Conservation (phyloP, 805 yeast species). For the Candida hispaniensis region DNA sequence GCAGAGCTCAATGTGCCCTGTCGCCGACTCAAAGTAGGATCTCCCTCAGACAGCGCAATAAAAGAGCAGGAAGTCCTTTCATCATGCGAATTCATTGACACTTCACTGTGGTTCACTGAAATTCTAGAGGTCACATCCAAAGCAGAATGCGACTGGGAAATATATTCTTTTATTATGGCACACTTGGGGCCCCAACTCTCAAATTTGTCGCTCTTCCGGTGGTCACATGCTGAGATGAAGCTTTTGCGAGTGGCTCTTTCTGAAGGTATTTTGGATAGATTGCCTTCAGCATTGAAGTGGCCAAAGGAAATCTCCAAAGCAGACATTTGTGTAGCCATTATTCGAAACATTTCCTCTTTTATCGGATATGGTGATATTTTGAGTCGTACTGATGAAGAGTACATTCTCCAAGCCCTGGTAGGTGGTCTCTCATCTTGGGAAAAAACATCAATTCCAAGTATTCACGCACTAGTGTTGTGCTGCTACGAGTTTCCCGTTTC, state of each 20-base stretch:
- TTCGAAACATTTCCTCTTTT: constrained; percentile 51
- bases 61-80: too few relatives aligned
- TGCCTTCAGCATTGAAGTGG: constrained; percentile 26
- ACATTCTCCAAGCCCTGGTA: constrained; percentile 45
- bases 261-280: constrained; percentile 38
- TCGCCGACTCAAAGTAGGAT: constrained; percentile 19
- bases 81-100: constrained; percentile 36
- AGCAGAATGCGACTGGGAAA: constrained; percentile 45
- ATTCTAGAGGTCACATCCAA: constrained; percentile 36
- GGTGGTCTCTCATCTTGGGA: constrained; percentile 59
- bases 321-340: constrained; percentile 55
- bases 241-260: constrained; percentile 41
- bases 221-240: constrained; percentile 33
- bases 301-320: constrained; percentile 40
- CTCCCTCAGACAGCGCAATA: constrained; percentile 15
- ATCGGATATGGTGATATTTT: constrained; percentile 38
- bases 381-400: constrained; percentile 49
- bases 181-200: constrained; percentile 64
- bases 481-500: constrained; percentile 73
- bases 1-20: constrained; percentile 36
- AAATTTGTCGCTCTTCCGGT: constrained; percentile 42
- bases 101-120: constrained; percentile 42
- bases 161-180: constrained; percentile 53
- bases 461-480: constrained; percentile 64
- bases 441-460: constrained; percentile 63